Evolutionary conservation across 768 basidiomycete genomes (phyloP).

Genomic region (Kwoniella mangroviensis): DNA sequence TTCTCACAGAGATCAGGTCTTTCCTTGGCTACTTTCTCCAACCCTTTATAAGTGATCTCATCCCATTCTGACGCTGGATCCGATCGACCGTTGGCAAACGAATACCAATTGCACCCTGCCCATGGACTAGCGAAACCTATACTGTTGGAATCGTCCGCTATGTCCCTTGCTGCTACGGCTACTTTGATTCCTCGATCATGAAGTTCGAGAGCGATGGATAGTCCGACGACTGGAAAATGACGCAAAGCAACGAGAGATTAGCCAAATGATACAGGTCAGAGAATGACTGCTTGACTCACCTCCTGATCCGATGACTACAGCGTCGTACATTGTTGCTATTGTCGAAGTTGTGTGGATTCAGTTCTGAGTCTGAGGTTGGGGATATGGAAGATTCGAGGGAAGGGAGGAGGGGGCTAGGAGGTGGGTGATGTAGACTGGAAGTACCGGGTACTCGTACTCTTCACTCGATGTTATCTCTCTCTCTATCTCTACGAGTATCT

Average conservation of each 20-base stretch:
- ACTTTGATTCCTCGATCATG: constrained; percentile 43
- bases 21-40: constrained; percentile 38
- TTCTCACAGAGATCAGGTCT: constrained; percentile 46
- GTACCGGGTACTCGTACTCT: no score
- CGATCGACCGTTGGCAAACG: constrained; percentile 37
- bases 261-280: neutral
- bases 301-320: constrained; percentile 54
- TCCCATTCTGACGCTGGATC: constrained; percentile 35
- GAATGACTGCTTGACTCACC: constrained; percentile 34
- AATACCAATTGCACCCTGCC: constrained; percentile 57
- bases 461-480: no score
- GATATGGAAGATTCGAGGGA: neutral
- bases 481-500: no score
- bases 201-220: constrained; percentile 54
- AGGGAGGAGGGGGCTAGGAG: neutral
- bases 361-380: neutral
- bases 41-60: constrained; percentile 36
- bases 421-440: no score
- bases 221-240: constrained; percentile 55
- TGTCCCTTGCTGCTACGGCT: constrained; percentile 54
- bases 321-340: constrained; percentile 32
- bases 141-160: constrained; percentile 52
- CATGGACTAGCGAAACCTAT: constrained; percentile 57
- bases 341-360: no score
- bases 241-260: neutral